These are phyloP conservation scores for Hypoxylon cercidicola DNA, from an alignment of 495 filamentous ascomycete species.

Conservation along the genomic window DNA sequence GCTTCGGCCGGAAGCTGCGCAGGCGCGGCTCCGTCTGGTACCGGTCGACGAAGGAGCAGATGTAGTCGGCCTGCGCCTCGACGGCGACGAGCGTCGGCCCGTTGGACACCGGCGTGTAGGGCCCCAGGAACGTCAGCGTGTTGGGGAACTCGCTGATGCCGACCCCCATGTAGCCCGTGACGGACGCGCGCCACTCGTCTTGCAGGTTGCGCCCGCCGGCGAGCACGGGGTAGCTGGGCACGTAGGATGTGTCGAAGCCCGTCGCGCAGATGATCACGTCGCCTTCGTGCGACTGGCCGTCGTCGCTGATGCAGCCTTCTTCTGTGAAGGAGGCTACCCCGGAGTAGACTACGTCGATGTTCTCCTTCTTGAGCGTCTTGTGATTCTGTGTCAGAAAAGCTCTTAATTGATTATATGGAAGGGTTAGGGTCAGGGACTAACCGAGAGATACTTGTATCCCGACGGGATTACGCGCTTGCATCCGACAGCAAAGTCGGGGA, in stretches of 20 bases:
- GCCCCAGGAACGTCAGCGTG: slow-evolving; percentile 60
- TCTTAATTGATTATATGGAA: neutral
- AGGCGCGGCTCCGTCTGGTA: slow-evolving; percentile 58
- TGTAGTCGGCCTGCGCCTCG: slow-evolving; percentile 58
- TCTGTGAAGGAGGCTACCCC: slow-evolving; percentile 57
- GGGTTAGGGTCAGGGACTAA: slow-evolving; percentile 48
- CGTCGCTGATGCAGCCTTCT: slow-evolving; percentile 58
- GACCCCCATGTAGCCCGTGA: slow-evolving; percentile 55
- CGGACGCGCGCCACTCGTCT: slow-evolving; percentile 48
- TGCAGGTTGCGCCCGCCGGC: slow-evolving; percentile 47
- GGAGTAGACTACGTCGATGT: slow-evolving; percentile 56
- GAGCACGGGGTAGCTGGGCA: slow-evolving; percentile 23
- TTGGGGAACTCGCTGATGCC: slow-evolving; percentile 56
- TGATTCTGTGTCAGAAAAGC: slow-evolving; percentile 30
- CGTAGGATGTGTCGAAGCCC: slow-evolving; percentile 60
- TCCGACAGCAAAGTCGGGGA: slow-evolving; percentile 57
- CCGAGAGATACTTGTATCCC: slow-evolving; percentile 42
- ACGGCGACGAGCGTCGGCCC: slow-evolving; percentile 54
- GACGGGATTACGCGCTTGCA: slow-evolving; percentile 63
- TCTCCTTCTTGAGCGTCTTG: slow-evolving; percentile 59
- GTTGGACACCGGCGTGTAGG: slow-evolving; percentile 57
- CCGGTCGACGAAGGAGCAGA: slow-evolving; percentile 57
- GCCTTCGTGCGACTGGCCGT: slow-evolving; percentile 58
- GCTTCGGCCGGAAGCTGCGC: slow-evolving; percentile 55
- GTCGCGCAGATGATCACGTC: slow-evolving; percentile 57